These are phyloP conservation scores for Dioszegia hungarica DNA, from an alignment of 768 basidiomycete species.

Conservation along the genomic window DNA sequence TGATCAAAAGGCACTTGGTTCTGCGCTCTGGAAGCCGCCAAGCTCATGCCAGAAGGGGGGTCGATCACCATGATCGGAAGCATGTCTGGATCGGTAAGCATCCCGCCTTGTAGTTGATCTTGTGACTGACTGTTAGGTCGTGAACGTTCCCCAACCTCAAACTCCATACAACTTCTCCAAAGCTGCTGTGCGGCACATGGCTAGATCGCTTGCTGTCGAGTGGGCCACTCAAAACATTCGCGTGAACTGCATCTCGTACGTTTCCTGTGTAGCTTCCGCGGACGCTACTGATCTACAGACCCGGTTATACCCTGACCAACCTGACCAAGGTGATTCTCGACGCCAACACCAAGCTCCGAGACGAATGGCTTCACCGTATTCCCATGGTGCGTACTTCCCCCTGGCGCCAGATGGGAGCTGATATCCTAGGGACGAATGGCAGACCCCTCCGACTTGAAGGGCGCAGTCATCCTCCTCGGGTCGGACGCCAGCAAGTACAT, in stretches of 20 bases:
- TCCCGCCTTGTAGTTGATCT: too few relatives aligned
- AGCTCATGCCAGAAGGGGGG: constrained; percentile 80
- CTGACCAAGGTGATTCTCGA: constrained; percentile 78
- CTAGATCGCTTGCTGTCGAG: constrained; percentile 83
- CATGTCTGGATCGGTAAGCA: constrained; percentile 80
- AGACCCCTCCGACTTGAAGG: constrained; percentile 85
- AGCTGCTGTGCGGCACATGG: constrained; percentile 82
- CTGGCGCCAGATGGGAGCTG: not conserved
- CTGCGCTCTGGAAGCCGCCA: constrained; percentile 93
- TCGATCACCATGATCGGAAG: constrained; percentile 75
- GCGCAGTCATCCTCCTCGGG: constrained; percentile 79
- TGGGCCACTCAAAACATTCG: constrained; percentile 88
- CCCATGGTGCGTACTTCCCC: constrained; percentile 36
- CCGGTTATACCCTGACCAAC: constrained; percentile 91
- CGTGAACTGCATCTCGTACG: constrained; percentile 62
- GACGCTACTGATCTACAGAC: constrained; percentile 56
- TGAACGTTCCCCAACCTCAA: constrained; percentile 89
- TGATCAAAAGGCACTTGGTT: constrained; percentile 59
- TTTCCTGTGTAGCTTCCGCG: constrained; percentile 52
- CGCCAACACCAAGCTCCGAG: constrained; percentile 69
- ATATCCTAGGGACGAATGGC: constrained; percentile 66
- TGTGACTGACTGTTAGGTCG: constrained; percentile 55
- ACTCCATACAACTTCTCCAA: constrained; percentile 93
- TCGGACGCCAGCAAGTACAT: constrained; percentile 87
- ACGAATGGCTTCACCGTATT: constrained; percentile 45